These are phyloP conservation scores for Arthrinium phaeospermum DNA, from an alignment of 2,329 filamentous ascomycete genomes.

Conservation along the genomic window DNA sequence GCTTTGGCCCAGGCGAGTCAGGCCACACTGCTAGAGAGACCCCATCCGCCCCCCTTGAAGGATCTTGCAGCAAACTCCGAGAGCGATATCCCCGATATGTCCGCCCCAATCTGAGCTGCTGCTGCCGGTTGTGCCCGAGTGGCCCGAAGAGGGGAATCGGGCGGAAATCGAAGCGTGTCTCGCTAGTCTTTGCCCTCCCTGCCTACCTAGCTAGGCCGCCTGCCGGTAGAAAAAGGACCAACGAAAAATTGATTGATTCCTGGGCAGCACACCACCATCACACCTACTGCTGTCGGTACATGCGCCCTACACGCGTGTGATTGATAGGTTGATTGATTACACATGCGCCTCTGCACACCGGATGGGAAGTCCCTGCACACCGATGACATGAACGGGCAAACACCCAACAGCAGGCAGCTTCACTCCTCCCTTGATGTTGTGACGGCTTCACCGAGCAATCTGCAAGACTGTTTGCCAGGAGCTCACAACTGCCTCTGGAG, in stretches of 20 bases:
- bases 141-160: conserved; percentile 11
- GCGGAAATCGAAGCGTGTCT: conserved; percentile 12
- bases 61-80: background rate
- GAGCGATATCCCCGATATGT: background rate
- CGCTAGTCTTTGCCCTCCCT: background rate
- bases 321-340: background rate
- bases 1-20: conserved; percentile 1
- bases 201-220: background rate
- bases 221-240: background rate
- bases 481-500: background rate
- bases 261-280: background rate
- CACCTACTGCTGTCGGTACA: background rate
- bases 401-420: background rate
- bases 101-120: conserved; percentile 9
- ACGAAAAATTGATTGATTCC: background rate
- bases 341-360: conserved; percentile 11
- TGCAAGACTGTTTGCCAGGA: background rate
- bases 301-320: background rate
- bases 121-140: conserved; percentile 3
- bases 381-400: background rate
- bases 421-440: background rate
- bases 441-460: background rate
- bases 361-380: conserved; percentile 1
- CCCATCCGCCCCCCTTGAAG: background rate
- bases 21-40: background rate